Evolutionary conservation across 176 grass and related monocot species (phyloP).

Genomic region (Stipa capillata): DNA sequence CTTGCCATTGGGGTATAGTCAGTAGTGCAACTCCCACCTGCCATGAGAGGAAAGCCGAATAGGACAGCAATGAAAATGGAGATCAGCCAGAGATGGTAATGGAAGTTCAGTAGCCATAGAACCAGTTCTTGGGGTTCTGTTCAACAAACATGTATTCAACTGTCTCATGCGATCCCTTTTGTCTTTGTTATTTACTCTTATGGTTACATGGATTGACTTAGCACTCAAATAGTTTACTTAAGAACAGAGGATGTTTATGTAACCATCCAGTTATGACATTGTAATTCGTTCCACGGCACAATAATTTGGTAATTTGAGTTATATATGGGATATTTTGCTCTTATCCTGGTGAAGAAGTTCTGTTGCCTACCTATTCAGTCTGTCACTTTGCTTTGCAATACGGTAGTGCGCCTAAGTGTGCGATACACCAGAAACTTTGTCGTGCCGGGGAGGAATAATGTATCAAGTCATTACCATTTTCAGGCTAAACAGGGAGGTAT

Average conservation of each 20-base stretch:
- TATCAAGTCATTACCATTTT: too few relatives aligned
- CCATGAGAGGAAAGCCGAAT: not conserved
- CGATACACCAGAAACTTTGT: too few relatives aligned
- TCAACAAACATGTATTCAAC: constrained; percentile 9
- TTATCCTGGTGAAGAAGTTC: not conserved
- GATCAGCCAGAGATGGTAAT: not conserved
- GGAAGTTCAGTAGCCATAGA: constrained; percentile 6
- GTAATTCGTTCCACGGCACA: not conserved
- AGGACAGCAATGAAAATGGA: not conserved
- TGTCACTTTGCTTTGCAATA: not conserved
- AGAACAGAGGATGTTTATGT: constrained; percentile 4
- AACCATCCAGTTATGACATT: not conserved
- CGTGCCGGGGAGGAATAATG: too few relatives aligned
- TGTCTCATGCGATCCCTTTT: not conserved
- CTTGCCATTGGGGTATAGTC: not conserved
- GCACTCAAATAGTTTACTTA: not conserved
- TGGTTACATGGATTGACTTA: constrained; percentile 2
- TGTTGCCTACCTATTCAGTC: not conserved
- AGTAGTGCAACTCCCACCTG: not conserved
- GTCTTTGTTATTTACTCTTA: not conserved
- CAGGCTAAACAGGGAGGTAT: too few relatives aligned
- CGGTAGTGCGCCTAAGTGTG: too few relatives aligned
- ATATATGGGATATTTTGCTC: not conserved
- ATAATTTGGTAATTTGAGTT: constrained; percentile 11
- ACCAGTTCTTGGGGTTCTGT: not conserved